Evolutionary conservation across 306 rosid genomes (phyloP).

Genomic region (Pachyrhizus erosus): DNA sequence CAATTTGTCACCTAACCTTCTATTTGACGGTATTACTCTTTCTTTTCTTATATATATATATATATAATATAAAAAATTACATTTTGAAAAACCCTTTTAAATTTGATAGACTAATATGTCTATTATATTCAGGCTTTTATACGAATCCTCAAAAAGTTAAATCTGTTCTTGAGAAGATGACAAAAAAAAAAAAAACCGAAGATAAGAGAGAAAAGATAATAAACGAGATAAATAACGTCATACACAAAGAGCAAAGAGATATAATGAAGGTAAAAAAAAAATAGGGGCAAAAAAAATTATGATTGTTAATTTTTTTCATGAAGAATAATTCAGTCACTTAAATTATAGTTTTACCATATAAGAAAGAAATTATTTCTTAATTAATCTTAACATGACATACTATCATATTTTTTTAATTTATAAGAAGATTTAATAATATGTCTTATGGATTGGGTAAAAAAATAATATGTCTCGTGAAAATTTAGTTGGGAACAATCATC

Average conservation of each 20-base stretch:
- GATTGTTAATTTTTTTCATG: background rate
- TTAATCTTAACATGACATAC: too few species aligned
- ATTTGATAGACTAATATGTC: background rate
- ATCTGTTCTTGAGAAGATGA: background rate
- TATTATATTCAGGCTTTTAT: too few species aligned
- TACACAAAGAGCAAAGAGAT: background rate
- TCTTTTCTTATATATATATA: too few species aligned
- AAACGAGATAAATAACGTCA: background rate
- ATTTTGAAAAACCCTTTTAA: background rate
- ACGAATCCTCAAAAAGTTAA: background rate
- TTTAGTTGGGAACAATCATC: background rate
- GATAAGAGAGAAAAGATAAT: background rate
- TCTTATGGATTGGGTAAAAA: too few species aligned
- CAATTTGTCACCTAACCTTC: background rate
- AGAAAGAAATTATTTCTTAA: too few species aligned
- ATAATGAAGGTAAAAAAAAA: background rate
- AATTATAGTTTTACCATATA: too few species aligned
- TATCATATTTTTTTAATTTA: too few species aligned
- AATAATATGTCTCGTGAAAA: too few species aligned
- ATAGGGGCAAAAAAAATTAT: background rate
- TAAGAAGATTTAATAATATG: too few species aligned
- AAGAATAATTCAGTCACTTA: background rate
- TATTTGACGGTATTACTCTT: too few species aligned
- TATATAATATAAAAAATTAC: too few species aligned
- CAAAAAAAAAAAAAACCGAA: background rate